A percentile compares a stretch with the other conserved stretches of the same genome.
Evolutionary conservation across 768 basidiomycete species (phyloP).

Genomic region (Psilocybe cyanescens): DNA sequence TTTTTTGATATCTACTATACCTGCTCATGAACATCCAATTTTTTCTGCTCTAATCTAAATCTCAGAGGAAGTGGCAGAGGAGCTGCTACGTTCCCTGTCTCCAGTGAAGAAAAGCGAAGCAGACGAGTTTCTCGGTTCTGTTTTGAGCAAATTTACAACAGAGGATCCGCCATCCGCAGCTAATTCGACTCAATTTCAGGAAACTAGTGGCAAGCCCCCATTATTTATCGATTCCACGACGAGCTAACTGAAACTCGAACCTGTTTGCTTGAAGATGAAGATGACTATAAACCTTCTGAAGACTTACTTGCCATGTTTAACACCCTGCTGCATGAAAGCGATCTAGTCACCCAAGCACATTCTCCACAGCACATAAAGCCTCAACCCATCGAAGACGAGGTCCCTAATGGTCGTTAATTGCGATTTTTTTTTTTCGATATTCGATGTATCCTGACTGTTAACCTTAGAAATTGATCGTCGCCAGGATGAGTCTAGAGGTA

Average conservation of each 20-base stretch:
- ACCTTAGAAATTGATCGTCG: no score
- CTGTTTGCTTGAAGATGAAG: neutral
- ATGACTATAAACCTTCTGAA: constrained; percentile 16
- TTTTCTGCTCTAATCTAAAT: neutral
- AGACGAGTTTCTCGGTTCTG: constrained; percentile 3
- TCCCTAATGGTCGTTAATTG: neutral
- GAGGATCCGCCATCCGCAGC: neutral
- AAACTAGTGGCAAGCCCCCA: neutral
- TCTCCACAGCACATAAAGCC: neutral
- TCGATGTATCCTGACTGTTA: no score
- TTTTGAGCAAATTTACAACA: constrained; percentile 2
- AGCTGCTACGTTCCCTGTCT: constrained; percentile 11
- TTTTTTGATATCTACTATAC: no score
- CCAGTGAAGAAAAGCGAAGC: constrained; percentile 9
- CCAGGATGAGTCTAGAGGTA: no score
- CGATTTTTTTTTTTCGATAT: neutral
- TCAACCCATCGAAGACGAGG: neutral
- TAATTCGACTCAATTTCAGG: neutral
- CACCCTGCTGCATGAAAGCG: neutral
- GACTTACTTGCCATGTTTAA: constrained; percentile 5
- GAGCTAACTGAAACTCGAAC: neutral
- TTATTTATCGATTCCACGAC: neutral
- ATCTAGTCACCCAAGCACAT: neutral
- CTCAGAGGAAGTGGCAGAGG: constrained; percentile 14
- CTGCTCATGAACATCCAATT: neutral